These are phyloP conservation scores for Medicago ruthenica DNA, from an alignment of 306 rosid species.

Conservation along the genomic window DNA sequence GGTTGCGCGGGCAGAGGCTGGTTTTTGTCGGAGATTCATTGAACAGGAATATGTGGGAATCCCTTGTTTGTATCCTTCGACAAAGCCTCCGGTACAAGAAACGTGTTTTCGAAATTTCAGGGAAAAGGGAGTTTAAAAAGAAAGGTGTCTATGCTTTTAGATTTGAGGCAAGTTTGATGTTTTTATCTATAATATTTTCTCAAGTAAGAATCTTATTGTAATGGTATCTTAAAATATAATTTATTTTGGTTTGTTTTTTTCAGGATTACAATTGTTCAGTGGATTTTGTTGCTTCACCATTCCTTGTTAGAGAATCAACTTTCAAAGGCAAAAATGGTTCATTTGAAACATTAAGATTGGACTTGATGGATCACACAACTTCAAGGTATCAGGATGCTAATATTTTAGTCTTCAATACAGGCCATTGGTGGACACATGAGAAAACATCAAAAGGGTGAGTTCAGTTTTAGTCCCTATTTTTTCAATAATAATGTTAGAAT, in stretches of 20 bases:
- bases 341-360: slow-evolving; percentile 86
- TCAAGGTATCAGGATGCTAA: slow-evolving; percentile 77
- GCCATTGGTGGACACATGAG: slow-evolving; percentile 99
- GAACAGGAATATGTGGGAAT: slow-evolving; percentile 98
- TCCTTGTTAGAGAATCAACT: slow-evolving; percentile 80
- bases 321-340: slow-evolving; percentile 64
- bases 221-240: slow-evolving; percentile 26
- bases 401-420: slow-evolving; percentile 86
- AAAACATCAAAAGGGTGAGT: slow-evolving; percentile 96
- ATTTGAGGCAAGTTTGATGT: slow-evolving; percentile 76
- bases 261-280: slow-evolving; percentile 91
- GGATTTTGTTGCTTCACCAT: slow-evolving; percentile 88
- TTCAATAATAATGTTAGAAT: background rate
- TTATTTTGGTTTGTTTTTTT: slow-evolving; percentile 32
- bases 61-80: slow-evolving; percentile 82
- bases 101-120: slow-evolving; percentile 78
- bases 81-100: slow-evolving; percentile 64
- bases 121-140: slow-evolving; percentile 82
- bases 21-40: slow-evolving; percentile 96
- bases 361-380: slow-evolving; percentile 84
- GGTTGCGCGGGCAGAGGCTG: slow-evolving; percentile 70
- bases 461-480: background rate
- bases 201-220: background rate
- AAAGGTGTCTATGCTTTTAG: slow-evolving; percentile 80
- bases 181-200: background rate